Evolutionary conservation across 2,329 filamentous ascomycete species (phyloP), one percentile per base, ranked within the genome.

Genomic region (Fusarium aywerte): DNA sequence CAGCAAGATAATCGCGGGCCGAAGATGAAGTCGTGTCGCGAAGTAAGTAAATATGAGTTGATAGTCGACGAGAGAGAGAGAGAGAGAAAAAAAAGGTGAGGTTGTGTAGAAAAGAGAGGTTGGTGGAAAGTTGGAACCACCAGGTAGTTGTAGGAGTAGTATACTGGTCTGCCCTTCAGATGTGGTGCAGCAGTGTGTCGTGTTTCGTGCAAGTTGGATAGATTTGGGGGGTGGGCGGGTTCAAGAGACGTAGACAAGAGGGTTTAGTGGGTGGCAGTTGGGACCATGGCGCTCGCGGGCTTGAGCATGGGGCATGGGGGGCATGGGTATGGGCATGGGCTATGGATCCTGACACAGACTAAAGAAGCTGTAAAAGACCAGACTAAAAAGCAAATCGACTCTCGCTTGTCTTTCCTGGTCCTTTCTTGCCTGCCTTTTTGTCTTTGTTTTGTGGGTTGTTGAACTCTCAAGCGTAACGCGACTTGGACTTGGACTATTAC

Each of bases 231-330:
- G 57, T 69, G 63, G 47, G 48, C 45, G 44, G 53, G 57, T 66
- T 70, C 60, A 67, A 72, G 58, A 69, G 63, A 65, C 53, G 44
- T 58, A 57, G 58, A 61, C 42, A 45, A 65, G 52, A 68, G 47
- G 42, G 47, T 62, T 50, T 45, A 68, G 65, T 53, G 57, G 65
- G 48, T 67, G 67, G 65, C 70, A 62, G 65, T 74, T 71, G 70
- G 42, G 67, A 73, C 58, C 70, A 73, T 73, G 60, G 71, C 71
- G 71, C 54, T 69, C 43, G 31, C 60, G 36, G 42, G 62, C 51
- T 62, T 65, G 60, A 50, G 57, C 45, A 31, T 21, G 52, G 52
- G 33, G 32, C 32, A 35, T 35, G 18, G 31, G 13, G 31, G 43
- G 18, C 18, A 56, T 23, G 55, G 55, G 32, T 39, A 56, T 58